Conservation (phyloP, 306 rosid species). For the Malus orientalis region DNA sequence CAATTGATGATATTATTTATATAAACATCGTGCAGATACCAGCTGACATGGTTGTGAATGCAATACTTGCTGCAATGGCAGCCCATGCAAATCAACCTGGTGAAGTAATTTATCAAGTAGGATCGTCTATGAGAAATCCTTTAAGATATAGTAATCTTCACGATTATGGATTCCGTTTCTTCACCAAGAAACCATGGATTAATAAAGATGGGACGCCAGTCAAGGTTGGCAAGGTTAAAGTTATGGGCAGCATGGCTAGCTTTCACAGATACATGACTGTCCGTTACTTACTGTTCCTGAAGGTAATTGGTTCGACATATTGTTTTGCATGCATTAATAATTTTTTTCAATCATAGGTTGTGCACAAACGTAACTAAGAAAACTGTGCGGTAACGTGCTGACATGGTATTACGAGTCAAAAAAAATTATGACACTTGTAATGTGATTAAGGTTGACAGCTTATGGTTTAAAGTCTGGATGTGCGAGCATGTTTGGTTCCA, state of each 20-base stretch:
- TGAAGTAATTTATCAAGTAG: slow-evolving; percentile 54
- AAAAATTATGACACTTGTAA: background rate
- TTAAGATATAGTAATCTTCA: slow-evolving; percentile 19
- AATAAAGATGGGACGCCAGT: slow-evolving; percentile 53
- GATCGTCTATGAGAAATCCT: slow-evolving; percentile 58
- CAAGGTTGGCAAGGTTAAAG: slow-evolving; percentile 36
- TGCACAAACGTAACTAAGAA: background rate
- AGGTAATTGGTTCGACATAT: slow-evolving; percentile 28
- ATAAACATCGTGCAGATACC: slow-evolving; percentile 42
- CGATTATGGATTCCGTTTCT: slow-evolving; percentile 39
- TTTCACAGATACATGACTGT: slow-evolving; percentile 58
- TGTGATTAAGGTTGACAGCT: background rate
- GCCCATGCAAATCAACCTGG: slow-evolving; percentile 40
- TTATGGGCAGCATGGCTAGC: slow-evolving; percentile 50
- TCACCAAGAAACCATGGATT: slow-evolving; percentile 60
- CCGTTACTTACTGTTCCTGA: slow-evolving; percentile 52
- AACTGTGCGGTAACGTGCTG: background rate
- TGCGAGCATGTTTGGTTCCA: background rate
- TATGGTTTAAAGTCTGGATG: background rate
- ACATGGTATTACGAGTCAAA: background rate
- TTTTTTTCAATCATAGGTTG: background rate
- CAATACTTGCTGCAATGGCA: slow-evolving; percentile 52
- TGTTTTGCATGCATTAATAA: background rate
- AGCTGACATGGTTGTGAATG: slow-evolving; percentile 79
- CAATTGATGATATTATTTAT: background rate